Percentiles rank a stretch among this genome's conserved stretches.
These are phyloP conservation scores for Ajuga chamaepitys DNA, from an alignment of 257 asterid genomes.

Conservation along the genomic window DNA sequence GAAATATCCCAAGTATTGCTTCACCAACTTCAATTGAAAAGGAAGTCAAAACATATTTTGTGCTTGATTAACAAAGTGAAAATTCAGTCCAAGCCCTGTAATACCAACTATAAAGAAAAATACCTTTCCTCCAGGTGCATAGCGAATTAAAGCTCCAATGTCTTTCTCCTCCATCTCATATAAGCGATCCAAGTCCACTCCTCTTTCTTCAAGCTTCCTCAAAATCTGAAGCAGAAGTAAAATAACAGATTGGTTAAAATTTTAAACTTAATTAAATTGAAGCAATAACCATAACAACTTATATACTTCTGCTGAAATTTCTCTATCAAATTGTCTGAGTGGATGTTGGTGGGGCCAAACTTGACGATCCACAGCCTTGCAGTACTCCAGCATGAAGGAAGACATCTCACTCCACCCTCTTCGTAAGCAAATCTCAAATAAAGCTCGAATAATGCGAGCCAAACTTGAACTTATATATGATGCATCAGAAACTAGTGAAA, in stretches of 20 bases:
- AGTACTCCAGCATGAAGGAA: constrained; percentile 72
- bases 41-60: constrained; percentile 16
- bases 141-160: constrained; percentile 90
- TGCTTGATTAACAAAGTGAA: background rate
- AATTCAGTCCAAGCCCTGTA: constrained; percentile 1
- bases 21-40: constrained; percentile 57
- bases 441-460: constrained; percentile 95
- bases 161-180: constrained; percentile 89
- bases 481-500: constrained; percentile 92
- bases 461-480: constrained; percentile 89
- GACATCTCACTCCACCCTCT: constrained; percentile 99
- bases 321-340: constrained; percentile 89
- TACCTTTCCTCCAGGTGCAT: constrained; percentile 97
- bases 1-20: constrained; percentile 73
- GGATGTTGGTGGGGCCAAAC: constrained; percentile 98
- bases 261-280: background rate
- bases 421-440: constrained; percentile 90
- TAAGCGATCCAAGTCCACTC: constrained; percentile 69
- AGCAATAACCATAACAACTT: constrained; percentile 3
- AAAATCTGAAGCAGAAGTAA: constrained; percentile 45
- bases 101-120: constrained; percentile 15
- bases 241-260: background rate
- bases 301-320: constrained; percentile 66
- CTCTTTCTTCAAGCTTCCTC: constrained; percentile 93
- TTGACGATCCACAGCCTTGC: constrained; percentile 98